Conservation (phyloP, 805 yeast species). For the Hemisphaericaspora nanyangensis region DNA sequence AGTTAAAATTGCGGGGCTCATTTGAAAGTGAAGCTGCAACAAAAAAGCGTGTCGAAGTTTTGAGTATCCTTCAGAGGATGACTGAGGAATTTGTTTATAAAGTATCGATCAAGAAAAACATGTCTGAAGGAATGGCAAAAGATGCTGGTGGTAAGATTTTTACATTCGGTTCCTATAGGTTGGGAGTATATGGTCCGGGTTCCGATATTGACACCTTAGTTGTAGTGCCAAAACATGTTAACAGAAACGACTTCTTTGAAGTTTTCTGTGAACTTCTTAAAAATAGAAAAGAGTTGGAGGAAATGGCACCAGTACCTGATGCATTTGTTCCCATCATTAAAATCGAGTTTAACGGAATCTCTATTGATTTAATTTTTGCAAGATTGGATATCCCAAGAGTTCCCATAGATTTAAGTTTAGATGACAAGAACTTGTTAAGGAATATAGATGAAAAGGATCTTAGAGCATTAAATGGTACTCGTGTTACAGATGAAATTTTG, state of each 20-base stretch:
- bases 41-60: conserved; percentile 70
- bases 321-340: conserved; percentile 98
- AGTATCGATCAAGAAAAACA: conserved; percentile 77
- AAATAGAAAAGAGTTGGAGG: conserved; percentile 78
- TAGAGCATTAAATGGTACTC: conserved; percentile 89
- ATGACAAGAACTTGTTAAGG: conserved; percentile 79
- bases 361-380: conserved; percentile 89
- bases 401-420: conserved; percentile 67
- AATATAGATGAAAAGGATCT: conserved; percentile 90
- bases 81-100: conserved; percentile 77
- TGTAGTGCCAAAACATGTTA: conserved; percentile 97
- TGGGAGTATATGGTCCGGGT: conserved; percentile 98
- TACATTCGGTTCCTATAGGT: conserved; percentile 88
- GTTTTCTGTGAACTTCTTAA: conserved; percentile 71
- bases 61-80: conserved; percentile 66
- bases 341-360: conserved; percentile 83
- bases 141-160: conserved; percentile 99
- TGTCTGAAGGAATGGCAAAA: conserved; percentile 95
- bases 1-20: conserved; percentile 77
- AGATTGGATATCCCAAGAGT: conserved; percentile 79
- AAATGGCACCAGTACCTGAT: conserved; percentile 90
- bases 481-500: conserved; percentile 94
- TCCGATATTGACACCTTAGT: conserved; percentile 95
- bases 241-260: conserved; percentile 83
- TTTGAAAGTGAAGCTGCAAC: conserved; percentile 88